These are phyloP conservation scores for Theobroma cacao DNA, from an alignment of 345 rosid species.

Conservation along the genomic window DNA sequence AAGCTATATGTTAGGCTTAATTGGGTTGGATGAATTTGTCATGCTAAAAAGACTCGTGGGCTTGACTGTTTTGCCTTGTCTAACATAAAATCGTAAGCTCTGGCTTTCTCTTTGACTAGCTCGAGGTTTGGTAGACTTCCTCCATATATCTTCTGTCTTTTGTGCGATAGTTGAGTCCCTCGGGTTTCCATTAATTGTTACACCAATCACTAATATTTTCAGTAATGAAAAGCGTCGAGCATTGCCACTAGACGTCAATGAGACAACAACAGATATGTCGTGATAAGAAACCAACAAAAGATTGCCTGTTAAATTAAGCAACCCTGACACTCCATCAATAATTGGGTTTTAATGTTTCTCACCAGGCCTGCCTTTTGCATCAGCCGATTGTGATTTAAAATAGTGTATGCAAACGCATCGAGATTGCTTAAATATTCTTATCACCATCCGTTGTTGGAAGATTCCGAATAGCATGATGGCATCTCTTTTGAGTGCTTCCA, in stretches of 20 bases:
- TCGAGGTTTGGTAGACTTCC: too few relatives aligned
- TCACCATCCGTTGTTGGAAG: conserved; percentile 20
- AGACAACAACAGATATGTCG: conserved; percentile 15
- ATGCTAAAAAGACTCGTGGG: neutral
- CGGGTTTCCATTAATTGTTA: too few relatives aligned
- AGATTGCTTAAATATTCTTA: conserved; percentile 21
- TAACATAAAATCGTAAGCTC: too few relatives aligned
- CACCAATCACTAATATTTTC: too few relatives aligned
- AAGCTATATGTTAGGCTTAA: neutral
- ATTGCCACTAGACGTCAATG: neutral
- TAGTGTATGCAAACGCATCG: neutral
- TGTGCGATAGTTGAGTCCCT: too few relatives aligned
- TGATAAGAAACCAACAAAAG: conserved; percentile 16
- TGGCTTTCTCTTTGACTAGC: too few relatives aligned
- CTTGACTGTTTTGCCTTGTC: too few relatives aligned
- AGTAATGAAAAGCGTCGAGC: neutral
- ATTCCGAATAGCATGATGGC: conserved; percentile 14
- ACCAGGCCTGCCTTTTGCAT: conserved; percentile 13
- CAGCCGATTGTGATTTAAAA: conserved; percentile 28
- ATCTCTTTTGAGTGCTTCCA: conserved; percentile 7
- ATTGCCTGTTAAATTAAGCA: conserved; percentile 4
- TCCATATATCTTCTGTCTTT: too few relatives aligned
- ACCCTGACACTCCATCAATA: conserved; percentile 8
- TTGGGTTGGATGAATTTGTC: neutral
- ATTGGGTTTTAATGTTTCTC: conserved; percentile 7